Base-by-base conservation (phyloP, 163 green algal genomes). In the Scenedesmus sp. region DNA sequence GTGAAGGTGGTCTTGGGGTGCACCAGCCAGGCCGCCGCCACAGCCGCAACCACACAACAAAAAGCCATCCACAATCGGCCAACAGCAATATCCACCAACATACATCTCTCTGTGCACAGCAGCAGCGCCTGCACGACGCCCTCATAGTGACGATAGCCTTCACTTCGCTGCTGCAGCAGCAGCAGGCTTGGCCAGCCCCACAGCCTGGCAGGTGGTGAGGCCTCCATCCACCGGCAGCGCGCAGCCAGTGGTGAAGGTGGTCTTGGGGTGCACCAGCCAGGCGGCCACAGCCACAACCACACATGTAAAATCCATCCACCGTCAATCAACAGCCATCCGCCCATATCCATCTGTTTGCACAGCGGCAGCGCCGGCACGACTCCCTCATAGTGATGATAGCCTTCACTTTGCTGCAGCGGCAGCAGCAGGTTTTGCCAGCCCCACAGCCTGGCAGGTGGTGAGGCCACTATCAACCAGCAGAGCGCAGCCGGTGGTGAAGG, bases 191-290 rank as follows among this genome's bases (percentile, higher is more conserved):
- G 83, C 86, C 64, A 90, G 66, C 6, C 67, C 66, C 8, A 26
- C 26, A 26, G 86, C 18, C 86, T 84, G 86, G 16, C 54, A 4
- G 8, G 13, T 8, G 13, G 26, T 83, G 10, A 84, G 64, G 26
- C 84, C 84, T 54, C 84, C 84, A 82, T 89, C 84, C 84, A 90
- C 66, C 4, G 86, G 86, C 13, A 83, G 20, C 1, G 54, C 20
- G 0, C 34, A 46, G 34, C 0, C 34, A 0, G 34, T 46, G 34
- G 34, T 57, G 23, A 70, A 70, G 10, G 13, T 12, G 62, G 13
- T 15, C 10, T 12, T 46, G n/a, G 70, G 34, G 34, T 46, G 34
- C 34, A 46, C 34, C 34, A 46, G 34, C 34, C 34, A 0, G 34
- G 34, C 34, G 34, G 34, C 34, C 0, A 46, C 34, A 46, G 34